Evolutionary conservation across 345 rosid genomes (phyloP).

Genomic region (Hirschfeldia incana): DNA sequence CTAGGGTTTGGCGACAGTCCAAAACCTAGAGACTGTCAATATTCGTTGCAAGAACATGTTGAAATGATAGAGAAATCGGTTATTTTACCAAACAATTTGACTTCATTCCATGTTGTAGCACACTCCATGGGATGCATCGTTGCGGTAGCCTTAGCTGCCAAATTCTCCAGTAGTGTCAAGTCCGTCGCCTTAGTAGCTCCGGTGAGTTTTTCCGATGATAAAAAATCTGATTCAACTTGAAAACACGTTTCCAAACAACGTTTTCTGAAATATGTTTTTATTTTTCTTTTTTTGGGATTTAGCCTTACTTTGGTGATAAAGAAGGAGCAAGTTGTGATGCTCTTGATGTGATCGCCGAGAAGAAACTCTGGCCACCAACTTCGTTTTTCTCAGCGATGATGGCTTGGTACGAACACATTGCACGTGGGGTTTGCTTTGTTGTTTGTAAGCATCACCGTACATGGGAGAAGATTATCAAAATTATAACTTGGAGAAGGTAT

Average conservation of each 20-base stretch:
- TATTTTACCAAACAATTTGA: conserved; percentile 45
- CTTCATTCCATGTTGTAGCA: conserved; percentile 69
- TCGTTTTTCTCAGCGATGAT: conserved; percentile 58
- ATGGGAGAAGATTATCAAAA: conserved; percentile 68
- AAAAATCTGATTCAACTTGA: not conserved
- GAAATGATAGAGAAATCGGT: conserved; percentile 64
- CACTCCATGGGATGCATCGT: conserved; percentile 86
- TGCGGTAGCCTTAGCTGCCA: conserved; percentile 64
- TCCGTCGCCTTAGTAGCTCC: conserved; percentile 71
- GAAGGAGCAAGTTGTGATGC: conserved; percentile 48
- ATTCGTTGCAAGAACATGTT: conserved; percentile 60
- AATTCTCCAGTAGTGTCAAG: conserved; percentile 46
- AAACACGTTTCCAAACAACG: not conserved
- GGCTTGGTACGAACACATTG: conserved; percentile 86
- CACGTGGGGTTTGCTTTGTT: conserved; percentile 61
- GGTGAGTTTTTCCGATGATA: conserved; percentile 37
- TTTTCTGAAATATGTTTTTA: not conserved
- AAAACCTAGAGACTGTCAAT: conserved; percentile 60
- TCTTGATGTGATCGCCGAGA: conserved; percentile 58
- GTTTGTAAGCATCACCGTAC: conserved; percentile 61
- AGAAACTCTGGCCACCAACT: conserved; percentile 74
- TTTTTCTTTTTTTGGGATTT: not conserved
- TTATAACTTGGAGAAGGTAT: conserved; percentile 59
- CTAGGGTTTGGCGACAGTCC: conserved; percentile 81
- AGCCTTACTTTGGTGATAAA: conserved; percentile 58